phyloP scores from a whole-genome alignment of 2,329 filamentous ascomycete species.

The Aspergillus pseudonomiae region DNA sequence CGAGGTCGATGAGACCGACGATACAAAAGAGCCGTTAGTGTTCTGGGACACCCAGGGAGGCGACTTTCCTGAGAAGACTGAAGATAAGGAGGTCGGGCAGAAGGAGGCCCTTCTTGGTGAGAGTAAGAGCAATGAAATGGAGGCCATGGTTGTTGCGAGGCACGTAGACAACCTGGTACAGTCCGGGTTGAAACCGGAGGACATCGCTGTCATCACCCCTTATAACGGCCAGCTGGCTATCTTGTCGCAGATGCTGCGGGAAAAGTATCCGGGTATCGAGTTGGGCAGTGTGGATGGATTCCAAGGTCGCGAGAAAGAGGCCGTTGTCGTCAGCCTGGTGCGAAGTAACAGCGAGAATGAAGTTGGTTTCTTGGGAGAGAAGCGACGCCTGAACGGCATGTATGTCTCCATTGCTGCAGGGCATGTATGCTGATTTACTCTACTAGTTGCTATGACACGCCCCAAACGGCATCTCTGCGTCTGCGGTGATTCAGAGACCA shows the following conservation, averaged over 20 bases:
- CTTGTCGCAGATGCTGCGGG: constrained; percentile 75
- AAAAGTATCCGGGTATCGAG: constrained; percentile 80
- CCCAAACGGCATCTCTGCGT: constrained; percentile 88
- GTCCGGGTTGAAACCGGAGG: constrained; percentile 76
- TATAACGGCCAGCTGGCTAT: constrained; percentile 93
- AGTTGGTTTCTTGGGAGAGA: constrained; percentile 91
- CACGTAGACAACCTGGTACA: constrained; percentile 78
- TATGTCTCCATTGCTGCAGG: constrained; percentile 14
- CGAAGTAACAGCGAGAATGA: constrained; percentile 84
- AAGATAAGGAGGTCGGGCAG: constrained; percentile 66
- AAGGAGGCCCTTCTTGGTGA: constrained; percentile 63
- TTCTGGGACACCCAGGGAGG: constrained; percentile 98
- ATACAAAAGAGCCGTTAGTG: constrained; percentile 83
- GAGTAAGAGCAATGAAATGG: constrained; percentile 91
- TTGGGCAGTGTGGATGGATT: constrained; percentile 97
- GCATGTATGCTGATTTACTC: constrained; percentile 14
- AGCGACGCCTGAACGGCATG: constrained; percentile 86
- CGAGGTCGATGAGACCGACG: constrained; percentile 75
- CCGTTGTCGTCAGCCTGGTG: constrained; percentile 89
- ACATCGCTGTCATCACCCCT: constrained; percentile 92
- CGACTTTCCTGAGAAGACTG: constrained; percentile 80
- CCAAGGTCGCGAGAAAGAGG: constrained; percentile 96
- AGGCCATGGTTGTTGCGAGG: constrained; percentile 76
- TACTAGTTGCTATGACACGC: constrained; percentile 89
- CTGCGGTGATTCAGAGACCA: constrained; percentile 92